A percentile compares a stretch with the other conserved stretches of the same genome.
Evolutionary conservation across 352 stramenopile species (phyloP).

Genomic region (Phytophthora fragariae): DNA sequence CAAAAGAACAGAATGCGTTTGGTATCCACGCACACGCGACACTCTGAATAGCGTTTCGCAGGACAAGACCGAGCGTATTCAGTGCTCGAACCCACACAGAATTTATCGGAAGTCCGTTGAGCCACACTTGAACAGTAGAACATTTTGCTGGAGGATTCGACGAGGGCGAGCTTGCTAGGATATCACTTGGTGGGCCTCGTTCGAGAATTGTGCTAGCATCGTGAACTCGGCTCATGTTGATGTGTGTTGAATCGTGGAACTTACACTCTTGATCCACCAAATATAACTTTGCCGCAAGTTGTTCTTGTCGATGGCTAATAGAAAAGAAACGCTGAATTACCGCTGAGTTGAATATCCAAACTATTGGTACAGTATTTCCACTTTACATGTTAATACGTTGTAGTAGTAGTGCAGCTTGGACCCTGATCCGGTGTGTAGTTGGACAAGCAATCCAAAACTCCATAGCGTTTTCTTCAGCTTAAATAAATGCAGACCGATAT

Average conservation of each 20-base stretch:
- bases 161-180: background rate
- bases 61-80: constrained; percentile 5
- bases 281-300: background rate
- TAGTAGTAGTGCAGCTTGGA: too few species aligned
- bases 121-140: background rate
- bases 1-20: constrained; percentile 10
- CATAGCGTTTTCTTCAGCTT: background rate
- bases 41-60: constrained; percentile 19
- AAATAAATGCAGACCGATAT: constrained; percentile 33
- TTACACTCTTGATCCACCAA: background rate
- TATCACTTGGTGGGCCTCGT: background rate
- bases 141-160: background rate
- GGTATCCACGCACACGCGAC: constrained; percentile 15
- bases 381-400: too few species aligned
- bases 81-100: background rate
- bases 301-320: background rate
- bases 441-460: too few species aligned
- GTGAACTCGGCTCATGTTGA: background rate
- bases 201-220: background rate
- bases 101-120: background rate
- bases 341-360: too few species aligned
- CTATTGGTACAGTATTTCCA: too few species aligned
- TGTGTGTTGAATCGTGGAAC: background rate
- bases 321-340: background rate
- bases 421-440: too few species aligned